These are phyloP conservation scores for Apiospora pterosperma DNA, from an alignment of 2,329 filamentous ascomycete genomes.

Conservation along the genomic window DNA sequence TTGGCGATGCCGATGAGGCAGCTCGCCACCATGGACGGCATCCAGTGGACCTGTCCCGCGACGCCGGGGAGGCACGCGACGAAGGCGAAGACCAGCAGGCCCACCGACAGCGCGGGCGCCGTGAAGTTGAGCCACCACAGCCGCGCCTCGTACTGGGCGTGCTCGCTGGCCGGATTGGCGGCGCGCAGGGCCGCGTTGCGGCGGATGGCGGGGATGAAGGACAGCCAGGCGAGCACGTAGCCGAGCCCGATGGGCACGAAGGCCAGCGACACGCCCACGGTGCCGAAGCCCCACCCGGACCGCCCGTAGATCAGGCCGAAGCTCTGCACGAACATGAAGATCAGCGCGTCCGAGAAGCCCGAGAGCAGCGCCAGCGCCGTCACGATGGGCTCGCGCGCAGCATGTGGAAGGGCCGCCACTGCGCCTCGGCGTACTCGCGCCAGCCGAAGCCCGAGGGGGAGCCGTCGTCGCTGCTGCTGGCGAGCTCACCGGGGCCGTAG, in stretches of 20 bases:
- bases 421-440: conserved; percentile 53
- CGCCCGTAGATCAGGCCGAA: conserved; percentile 61
- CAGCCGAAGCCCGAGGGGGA: conserved; percentile 53
- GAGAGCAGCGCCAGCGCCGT: conserved; percentile 66
- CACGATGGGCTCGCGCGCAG: conserved; percentile 72
- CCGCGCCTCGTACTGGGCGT: conserved; percentile 65
- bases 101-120: conserved; percentile 59
- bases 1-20: conserved; percentile 70
- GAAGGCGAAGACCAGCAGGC: conserved; percentile 69
- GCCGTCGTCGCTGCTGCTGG: conserved; percentile 31
- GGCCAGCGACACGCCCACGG: conserved; percentile 53
- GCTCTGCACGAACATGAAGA: conserved; percentile 75
- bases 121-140: conserved; percentile 63
- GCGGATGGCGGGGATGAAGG: conserved; percentile 55
- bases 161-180: conserved; percentile 49
- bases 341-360: conserved; percentile 71
- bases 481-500: conserved; percentile 68
- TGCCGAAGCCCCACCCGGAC: conserved; percentile 62
- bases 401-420: conserved; percentile 67
- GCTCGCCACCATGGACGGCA: conserved; percentile 62
- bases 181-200: conserved; percentile 49
- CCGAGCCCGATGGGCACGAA: conserved; percentile 67
- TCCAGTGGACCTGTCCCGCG: conserved; percentile 64
- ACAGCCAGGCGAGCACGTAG: conserved; percentile 59
- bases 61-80: conserved; percentile 42